Evolutionary conservation across 441 rosid species (phyloP).

Genomic region (Rhodomyrtus psidioides): DNA sequence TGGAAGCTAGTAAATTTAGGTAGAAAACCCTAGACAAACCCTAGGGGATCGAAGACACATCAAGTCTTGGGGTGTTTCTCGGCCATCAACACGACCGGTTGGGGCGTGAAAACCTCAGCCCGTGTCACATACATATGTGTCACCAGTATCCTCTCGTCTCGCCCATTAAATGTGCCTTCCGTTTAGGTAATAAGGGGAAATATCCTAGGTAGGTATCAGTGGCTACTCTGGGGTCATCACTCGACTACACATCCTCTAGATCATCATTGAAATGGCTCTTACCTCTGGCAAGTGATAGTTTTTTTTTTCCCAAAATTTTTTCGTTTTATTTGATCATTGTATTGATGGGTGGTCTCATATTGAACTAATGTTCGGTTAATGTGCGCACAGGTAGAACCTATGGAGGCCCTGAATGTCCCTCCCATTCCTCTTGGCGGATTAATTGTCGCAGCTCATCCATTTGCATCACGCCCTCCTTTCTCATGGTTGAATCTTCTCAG

Average conservation of each 20-base stretch:
- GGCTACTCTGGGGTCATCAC: not conserved
- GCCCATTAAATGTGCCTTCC: not conserved
- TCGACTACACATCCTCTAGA: not conserved
- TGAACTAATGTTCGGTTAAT: not conserved
- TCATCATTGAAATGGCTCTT: not conserved
- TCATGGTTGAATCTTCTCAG: not conserved
- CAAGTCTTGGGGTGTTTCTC: no score
- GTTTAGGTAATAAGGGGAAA: not conserved
- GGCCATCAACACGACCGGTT: no score
- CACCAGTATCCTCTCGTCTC: not conserved
- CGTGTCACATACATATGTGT: not conserved
- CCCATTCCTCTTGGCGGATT: not conserved
- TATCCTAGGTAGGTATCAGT: not conserved
- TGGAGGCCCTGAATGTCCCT: not conserved
- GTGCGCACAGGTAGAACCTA: not conserved
- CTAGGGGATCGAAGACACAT: no score
- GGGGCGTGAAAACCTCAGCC: no score
- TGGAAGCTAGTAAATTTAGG: no score
- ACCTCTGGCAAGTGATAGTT: slow-evolving; percentile 2
- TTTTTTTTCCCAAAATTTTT: not conserved
- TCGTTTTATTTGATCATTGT: not conserved
- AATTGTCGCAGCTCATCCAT: not conserved
- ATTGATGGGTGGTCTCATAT: not conserved
- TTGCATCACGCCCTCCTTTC: not conserved
- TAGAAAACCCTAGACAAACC: no score